Evolutionary conservation across 805 yeast genomes (phyloP), one percentile per base, ranked within the genome.

Genomic region (Candida vaughaniae): DNA sequence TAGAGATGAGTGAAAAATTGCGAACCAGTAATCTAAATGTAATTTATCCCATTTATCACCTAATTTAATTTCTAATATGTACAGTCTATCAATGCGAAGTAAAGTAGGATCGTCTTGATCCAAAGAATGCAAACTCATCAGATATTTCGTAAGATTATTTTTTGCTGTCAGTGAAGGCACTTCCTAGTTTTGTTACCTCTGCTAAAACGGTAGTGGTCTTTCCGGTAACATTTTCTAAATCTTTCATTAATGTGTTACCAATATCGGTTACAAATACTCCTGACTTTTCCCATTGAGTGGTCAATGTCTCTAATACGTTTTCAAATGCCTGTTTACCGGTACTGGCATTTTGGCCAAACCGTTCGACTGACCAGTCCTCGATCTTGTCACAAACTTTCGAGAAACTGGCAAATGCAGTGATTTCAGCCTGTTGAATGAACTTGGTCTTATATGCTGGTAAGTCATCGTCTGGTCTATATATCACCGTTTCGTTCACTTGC

Each of bases 341-440:
- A 37, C 62, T 63, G 11, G 98, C 96, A 59, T 91, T 91, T 56
- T 86, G 93, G 30, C 81, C 78, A 60, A 91, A 93, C 56, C 97
- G 70, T 53, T 85, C 86, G 5, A 87, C 83, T 0, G 90, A 78
- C 95, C 96, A 91, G 33, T 88, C 95, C 60, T 91, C 99, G 43
- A 91, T 69, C 58, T 85, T 82, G 54, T 80, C 85, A 57, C 95
- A 84, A 4, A 93, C 61, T 41, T 77, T 73, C 37, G 71, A 62
- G 62, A 88, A 73, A 3, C 83, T 68, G 6, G 88, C 86, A 58
- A 81, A 84, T 0, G 98, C 96, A 2, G 89, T 82, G 49, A 91
- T 87, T 46, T 85, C 88, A 0, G 99, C 99, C 45, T 75, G 78
- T 60, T 91, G 99, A 23, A 65, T 60, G 56, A 90, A 90, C 8